A percentile compares a stretch with the other conserved stretches of the same genome.
phyloP scores from a whole-genome alignment of 805 yeast species.

The Saturnispora zaruensis region DNA sequence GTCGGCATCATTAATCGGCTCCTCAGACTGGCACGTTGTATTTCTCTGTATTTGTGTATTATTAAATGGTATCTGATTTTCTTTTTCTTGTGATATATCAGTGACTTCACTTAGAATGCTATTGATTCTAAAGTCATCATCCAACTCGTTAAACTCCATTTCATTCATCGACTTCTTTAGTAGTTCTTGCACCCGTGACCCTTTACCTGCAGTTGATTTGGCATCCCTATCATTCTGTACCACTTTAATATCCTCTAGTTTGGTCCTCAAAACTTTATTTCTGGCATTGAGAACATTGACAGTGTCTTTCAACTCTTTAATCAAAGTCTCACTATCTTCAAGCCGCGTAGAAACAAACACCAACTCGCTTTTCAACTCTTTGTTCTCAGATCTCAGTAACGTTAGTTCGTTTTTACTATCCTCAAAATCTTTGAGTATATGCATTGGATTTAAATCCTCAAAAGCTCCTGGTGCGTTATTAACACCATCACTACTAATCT shows the following conservation, averaged over 20 bases:
- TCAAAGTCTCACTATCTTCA: neutral
- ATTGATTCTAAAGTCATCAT: neutral
- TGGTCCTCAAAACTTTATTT: neutral
- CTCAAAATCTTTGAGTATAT: neutral
- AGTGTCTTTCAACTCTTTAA: neutral
- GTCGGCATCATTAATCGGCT: neutral
- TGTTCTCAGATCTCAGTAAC: conserved; percentile 5
- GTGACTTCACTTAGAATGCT: conserved; percentile 3
- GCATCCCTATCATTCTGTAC: neutral
- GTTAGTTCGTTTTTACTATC: neutral
- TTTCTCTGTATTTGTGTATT: neutral
- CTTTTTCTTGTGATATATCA: neutral
- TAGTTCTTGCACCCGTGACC: neutral
- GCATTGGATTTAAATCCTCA: conserved; percentile 3
- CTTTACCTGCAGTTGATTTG: neutral
- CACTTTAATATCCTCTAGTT: neutral
- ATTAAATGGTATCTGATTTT: neutral
- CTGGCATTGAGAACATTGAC: neutral
- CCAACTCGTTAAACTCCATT: neutral
- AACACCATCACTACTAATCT: neutral
- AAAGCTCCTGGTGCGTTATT: neutral
- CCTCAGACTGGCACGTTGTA: neutral
- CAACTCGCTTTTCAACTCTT: neutral
- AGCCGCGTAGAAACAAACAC: neutral
- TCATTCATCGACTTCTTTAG: neutral